phyloP scores from a whole-genome alignment of 1,284 basidiomycete species.

The Rhodotorula sp. region DNA sequence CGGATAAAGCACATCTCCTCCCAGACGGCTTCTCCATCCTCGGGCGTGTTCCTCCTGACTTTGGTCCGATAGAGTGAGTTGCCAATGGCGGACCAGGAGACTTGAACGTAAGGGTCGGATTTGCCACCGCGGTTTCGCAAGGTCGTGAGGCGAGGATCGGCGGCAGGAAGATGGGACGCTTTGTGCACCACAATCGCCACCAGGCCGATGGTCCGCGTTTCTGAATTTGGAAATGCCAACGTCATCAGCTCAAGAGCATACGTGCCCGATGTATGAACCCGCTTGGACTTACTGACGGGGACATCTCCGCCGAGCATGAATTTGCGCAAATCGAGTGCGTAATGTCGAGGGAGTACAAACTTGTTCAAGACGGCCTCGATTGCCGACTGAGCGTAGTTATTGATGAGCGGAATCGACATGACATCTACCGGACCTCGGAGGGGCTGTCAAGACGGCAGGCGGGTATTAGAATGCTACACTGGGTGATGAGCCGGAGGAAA shows the following conservation, averaged over 20 bases:
- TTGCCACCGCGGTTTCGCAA: neutral
- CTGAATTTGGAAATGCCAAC: neutral
- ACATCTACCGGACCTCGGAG: constrained; percentile 3
- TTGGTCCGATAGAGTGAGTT: constrained; percentile 10
- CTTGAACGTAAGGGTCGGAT: constrained; percentile 13
- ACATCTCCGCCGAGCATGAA: constrained; percentile 16
- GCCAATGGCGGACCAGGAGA: constrained; percentile 12
- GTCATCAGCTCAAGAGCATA: neutral
- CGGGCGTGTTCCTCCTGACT: neutral
- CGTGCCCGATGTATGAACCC: neutral
- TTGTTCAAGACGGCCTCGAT: neutral
- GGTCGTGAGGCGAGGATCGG: constrained; percentile 1
- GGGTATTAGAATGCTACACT: neutral
- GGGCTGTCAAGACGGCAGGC: neutral
- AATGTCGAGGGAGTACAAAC: constrained; percentile 11
- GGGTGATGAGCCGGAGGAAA: no score
- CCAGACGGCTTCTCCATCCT: constrained; percentile 11
- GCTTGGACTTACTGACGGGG: constrained; percentile 10
- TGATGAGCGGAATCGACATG: constrained; percentile 12
- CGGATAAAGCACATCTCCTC: constrained; percentile 26
- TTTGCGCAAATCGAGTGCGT: constrained; percentile 16
- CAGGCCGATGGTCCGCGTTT: constrained; percentile 26
- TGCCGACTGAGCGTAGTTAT: neutral
- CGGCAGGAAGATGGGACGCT: constrained; percentile 3
- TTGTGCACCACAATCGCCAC: constrained; percentile 21